Conservation (phyloP, 2,329 filamentous ascomycete species). For the Aspergillus floridensis region DNA sequence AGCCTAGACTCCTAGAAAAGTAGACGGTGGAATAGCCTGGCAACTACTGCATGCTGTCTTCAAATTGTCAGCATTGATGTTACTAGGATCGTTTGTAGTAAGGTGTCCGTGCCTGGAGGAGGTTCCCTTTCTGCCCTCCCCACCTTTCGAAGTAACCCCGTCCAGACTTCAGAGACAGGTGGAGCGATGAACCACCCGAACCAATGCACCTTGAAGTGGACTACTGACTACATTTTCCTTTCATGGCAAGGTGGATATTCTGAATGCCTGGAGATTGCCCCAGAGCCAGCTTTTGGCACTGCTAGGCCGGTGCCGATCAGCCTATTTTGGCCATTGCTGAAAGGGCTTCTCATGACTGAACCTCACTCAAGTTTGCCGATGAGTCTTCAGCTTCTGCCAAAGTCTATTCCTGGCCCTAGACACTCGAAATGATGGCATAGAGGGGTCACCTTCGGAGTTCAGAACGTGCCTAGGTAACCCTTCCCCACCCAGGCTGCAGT, state of each 20-base stretch:
- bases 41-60: neutral
- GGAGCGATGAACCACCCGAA: too few species aligned
- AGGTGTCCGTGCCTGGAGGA: neutral
- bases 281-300: neutral
- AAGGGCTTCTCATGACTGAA: too few species aligned
- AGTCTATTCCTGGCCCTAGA: neutral
- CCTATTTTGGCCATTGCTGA: neutral
- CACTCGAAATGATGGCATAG: neutral
- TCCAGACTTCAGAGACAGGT: neutral
- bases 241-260: neutral
- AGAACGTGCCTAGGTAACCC: neutral
- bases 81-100: neutral
- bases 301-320: neutral
- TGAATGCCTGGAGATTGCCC: neutral
- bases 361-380: neutral
- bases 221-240: neutral
- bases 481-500: neutral
- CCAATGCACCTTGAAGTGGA: too few species aligned
- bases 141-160: neutral
- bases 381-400: neutral
- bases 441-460: neutral
- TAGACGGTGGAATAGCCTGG: too few species aligned
- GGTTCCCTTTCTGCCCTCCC: neutral
- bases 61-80: neutral
- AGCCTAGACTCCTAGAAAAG: neutral